Conservation (phyloP, 495 filamentous ascomycete genomes). For the Penicillium angulare region DNA sequence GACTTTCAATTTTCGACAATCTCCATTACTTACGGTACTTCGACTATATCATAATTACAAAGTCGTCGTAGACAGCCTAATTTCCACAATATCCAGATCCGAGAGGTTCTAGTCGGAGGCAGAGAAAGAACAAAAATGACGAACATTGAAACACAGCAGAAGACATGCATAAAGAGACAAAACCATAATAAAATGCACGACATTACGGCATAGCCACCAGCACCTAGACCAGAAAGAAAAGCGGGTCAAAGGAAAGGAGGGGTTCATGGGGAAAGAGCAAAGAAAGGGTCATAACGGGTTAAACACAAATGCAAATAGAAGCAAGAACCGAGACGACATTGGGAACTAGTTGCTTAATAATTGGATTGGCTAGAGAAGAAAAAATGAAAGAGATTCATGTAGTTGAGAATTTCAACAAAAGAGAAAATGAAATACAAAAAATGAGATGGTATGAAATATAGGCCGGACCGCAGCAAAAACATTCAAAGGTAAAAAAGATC, state of each 20-base stretch:
- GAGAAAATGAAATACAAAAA: conserved; percentile 39
- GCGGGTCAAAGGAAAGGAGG: neutral
- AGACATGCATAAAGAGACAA: neutral
- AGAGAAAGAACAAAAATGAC: neutral
- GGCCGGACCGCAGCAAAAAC: conserved; percentile 25
- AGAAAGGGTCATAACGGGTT: neutral
- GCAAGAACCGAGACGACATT: conserved; percentile 12
- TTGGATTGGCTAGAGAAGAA: conserved; percentile 36
- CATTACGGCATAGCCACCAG: conserved; percentile 1
- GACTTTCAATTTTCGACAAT: neutral
- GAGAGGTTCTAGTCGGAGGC: no score
- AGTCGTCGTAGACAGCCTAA: neutral
- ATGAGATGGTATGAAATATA: conserved; percentile 39
- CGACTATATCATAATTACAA: neutral
- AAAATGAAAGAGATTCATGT: conserved; percentile 27
- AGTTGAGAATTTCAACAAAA: conserved; percentile 37
- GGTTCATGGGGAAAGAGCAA: neutral
- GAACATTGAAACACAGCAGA: neutral
- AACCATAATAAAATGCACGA: neutral
- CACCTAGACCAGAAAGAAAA: neutral
- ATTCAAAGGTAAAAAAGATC: no score
- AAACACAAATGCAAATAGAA: neutral
- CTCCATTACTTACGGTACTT: neutral
- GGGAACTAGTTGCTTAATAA: conserved; percentile 32
- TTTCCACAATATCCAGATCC: neutral